Evolutionary conservation across 345 rosid species (phyloP).

Genomic region (Odontarrhena argentea): DNA sequence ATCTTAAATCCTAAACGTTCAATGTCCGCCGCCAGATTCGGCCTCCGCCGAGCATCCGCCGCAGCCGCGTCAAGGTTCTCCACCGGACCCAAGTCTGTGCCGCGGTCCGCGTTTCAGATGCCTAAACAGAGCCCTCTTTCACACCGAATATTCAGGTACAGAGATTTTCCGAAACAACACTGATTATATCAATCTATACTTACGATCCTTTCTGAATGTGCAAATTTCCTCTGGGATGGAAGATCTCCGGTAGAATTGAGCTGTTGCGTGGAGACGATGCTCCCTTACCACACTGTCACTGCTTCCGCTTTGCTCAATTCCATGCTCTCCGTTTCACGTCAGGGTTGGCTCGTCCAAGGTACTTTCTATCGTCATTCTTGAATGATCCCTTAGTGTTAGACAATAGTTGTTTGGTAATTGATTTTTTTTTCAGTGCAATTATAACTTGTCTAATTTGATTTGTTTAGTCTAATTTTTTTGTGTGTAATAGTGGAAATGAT

Average conservation of each 20-base stretch:
- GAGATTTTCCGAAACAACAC: background rate
- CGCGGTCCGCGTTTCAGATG: conserved; percentile 57
- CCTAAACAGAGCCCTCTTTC: conserved; percentile 57
- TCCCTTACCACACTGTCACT: conserved; percentile 88
- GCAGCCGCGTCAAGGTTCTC: conserved; percentile 44
- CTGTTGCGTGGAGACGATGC: conserved; percentile 76
- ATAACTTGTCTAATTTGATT: background rate
- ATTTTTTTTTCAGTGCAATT: background rate
- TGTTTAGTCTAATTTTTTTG: background rate
- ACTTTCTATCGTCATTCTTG: background rate
- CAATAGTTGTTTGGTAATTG: too few species aligned
- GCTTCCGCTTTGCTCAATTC: conserved; percentile 92
- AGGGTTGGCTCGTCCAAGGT: conserved; percentile 41
- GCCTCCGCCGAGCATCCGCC: conserved; percentile 50
- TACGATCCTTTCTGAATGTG: background rate
- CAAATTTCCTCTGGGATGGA: background rate
- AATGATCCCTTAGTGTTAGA: too few species aligned
- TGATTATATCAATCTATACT: background rate
- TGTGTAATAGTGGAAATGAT: too few species aligned
- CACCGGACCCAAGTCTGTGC: conserved; percentile 46
- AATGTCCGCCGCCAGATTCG: conserved; percentile 77
- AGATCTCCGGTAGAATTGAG: conserved; percentile 88
- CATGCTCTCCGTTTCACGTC: conserved; percentile 61
- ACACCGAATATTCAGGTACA: conserved; percentile 67
- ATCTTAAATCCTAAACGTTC: conserved; percentile 15